These are phyloP conservation scores for Diaporthe longicolla DNA, from an alignment of 2,329 filamentous ascomycete genomes.

Conservation along the genomic window DNA sequence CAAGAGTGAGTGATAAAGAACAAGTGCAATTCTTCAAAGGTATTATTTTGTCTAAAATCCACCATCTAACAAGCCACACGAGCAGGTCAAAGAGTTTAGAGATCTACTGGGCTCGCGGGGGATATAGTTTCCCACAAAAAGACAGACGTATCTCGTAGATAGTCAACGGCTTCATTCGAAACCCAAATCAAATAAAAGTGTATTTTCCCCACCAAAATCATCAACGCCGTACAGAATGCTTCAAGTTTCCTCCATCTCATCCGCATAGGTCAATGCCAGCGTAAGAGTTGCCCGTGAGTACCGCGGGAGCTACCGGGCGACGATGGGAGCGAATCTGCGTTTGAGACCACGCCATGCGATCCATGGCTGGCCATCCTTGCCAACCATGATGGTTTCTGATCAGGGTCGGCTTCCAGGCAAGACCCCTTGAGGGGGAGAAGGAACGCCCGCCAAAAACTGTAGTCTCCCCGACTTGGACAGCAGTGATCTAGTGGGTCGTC, in stretches of 20 bases:
- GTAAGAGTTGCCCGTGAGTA: not conserved
- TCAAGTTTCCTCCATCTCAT: not conserved
- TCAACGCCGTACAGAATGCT: slow-evolving; percentile 14
- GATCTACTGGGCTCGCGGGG: not conserved
- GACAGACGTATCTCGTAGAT: not conserved
- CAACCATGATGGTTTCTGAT: not conserved
- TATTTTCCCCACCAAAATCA: not conserved
- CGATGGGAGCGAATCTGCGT: not conserved
- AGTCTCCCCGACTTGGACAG: not conserved
- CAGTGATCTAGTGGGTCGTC: not conserved
- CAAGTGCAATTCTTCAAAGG: not conserved
- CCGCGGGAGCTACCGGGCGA: not conserved
- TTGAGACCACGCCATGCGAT: not conserved
- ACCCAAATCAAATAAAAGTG: not conserved
- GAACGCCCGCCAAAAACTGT: not conserved
- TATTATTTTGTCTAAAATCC: not conserved
- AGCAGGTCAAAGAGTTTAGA: too few species aligned
- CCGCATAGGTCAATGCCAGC: not conserved
- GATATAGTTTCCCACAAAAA: not conserved
- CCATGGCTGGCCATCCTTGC: not conserved
- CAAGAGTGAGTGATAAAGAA: not conserved
- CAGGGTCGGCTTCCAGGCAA: not conserved
- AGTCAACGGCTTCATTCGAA: not conserved
- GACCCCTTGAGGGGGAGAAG: too few species aligned
- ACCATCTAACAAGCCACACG: not conserved